Evolutionary conservation across 805 yeast species (phyloP), one percentile per base, ranked within the genome.

Genomic region (Lachancea dasiensis): DNA sequence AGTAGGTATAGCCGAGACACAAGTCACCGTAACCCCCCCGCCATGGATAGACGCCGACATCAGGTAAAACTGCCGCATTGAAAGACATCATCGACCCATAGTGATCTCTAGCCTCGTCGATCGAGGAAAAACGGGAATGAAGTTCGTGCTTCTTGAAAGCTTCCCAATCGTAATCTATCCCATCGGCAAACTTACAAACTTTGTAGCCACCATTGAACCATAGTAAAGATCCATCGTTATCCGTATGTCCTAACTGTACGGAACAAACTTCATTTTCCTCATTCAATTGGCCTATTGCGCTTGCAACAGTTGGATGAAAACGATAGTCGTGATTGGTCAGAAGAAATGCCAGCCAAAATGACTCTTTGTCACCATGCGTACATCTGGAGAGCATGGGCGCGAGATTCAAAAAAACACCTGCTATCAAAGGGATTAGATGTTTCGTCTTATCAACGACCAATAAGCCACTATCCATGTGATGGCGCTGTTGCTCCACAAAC

Each of bases 301-400:
- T 47, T 4, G 51, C 47, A 26, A 38, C 38, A 1, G 36, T 40
- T 13, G 30, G 25, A 16, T 49, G 32, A 22, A 49, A 46, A 14
- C 38, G 23, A 18, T 40, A 49, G 4, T 73, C 77, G 47, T 77
- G 77, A 8, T 84, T 79, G 30, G 72, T 65, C 28, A 73, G 60
- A 31, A 72, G 67, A 51, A 78, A 70, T 1, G 81, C 83, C 20
- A 81, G 55, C 87, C 89, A 81, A 47, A 79, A 75, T 50, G 78
- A 66, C 52, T 81, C 89, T 49, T 81, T 81, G 45, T 81, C 89
- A 21, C 86, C 86, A 68, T 80, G 80, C 13, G 78, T 68, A n/a
- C 79, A 71, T 2, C 73, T 66, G 0, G 68, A 58, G 20, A 70
- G 63, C 17, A 71, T 56, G 37, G 58, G 60, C 56, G 68, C 67